Percentiles rank a stretch among this genome's conserved stretches.
Conservation (phyloP, 2,329 filamentous ascomycete genomes). For the Diplodia scrobiculata region DNA sequence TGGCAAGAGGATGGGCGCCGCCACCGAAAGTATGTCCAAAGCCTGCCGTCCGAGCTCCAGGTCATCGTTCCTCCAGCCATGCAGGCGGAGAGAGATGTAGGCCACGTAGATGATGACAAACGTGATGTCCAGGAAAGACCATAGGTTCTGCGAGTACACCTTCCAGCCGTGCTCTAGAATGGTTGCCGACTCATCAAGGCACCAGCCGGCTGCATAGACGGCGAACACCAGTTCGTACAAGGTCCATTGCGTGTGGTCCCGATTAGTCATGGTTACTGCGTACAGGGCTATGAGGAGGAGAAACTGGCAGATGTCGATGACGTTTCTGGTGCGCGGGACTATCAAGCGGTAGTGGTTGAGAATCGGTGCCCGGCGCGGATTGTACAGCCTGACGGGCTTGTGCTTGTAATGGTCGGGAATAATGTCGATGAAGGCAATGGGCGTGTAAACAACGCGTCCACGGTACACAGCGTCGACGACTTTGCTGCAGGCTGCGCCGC, state of each 20-base stretch:
- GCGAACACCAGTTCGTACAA: slow-evolving; percentile 67
- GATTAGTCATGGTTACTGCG: slow-evolving; percentile 69
- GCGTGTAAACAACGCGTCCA: slow-evolving; percentile 78
- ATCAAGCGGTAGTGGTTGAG: slow-evolving; percentile 84
- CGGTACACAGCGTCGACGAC: slow-evolving; percentile 82
- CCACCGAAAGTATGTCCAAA: slow-evolving; percentile 76
- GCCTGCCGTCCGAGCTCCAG: slow-evolving; percentile 63
- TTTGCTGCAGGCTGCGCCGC: slow-evolving; percentile 75
- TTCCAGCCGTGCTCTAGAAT: slow-evolving; percentile 75
- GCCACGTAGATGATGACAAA: slow-evolving; percentile 71
- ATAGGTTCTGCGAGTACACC: slow-evolving; percentile 84
- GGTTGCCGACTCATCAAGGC: slow-evolving; percentile 74
- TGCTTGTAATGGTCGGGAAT: slow-evolving; percentile 85
- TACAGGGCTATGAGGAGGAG: slow-evolving; percentile 69
- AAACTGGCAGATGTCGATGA: slow-evolving; percentile 76
- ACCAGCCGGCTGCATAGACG: slow-evolving; percentile 77
- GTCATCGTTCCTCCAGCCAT: slow-evolving; percentile 59
- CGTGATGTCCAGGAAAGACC: slow-evolving; percentile 81
- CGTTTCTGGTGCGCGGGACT: slow-evolving; percentile 75
- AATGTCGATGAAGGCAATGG: slow-evolving; percentile 78
- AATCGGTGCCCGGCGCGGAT: slow-evolving; percentile 71
- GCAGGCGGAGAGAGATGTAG: slow-evolving; percentile 69
- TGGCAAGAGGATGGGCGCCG: slow-evolving; percentile 74
- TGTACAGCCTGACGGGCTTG: slow-evolving; percentile 78
- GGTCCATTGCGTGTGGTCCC: slow-evolving; percentile 61